phyloP scores from a whole-genome alignment of 208 protist genomes.

The Acanthamoeba triangularis region DNA sequence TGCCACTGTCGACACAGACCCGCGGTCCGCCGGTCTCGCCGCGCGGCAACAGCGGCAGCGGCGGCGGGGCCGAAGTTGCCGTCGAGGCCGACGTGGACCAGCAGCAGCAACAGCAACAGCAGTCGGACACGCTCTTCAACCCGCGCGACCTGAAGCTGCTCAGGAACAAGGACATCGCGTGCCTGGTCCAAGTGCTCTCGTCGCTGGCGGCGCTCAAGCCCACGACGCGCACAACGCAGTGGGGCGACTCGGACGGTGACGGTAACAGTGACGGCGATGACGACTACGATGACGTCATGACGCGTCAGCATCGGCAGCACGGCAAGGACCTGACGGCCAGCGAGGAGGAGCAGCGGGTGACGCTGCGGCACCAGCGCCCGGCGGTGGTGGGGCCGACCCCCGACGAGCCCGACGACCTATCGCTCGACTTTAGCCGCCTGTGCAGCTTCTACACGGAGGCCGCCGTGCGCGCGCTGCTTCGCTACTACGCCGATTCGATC shows the following conservation, averaged over 20 bases:
- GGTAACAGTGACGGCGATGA: neutral
- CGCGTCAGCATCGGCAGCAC: neutral
- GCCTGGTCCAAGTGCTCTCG: slow-evolving; percentile 1
- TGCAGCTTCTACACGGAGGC: slow-evolving; percentile 23
- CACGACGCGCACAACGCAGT: no score
- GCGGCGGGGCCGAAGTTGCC: neutral
- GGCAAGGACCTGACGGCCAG: neutral
- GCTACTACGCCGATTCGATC: neutral
- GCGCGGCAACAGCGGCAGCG: neutral
- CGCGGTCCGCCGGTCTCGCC: neutral
- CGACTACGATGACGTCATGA: neutral
- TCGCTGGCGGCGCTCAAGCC: neutral
- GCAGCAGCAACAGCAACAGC: neutral
- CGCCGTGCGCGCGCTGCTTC: slow-evolving; percentile 15
- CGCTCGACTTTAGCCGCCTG: slow-evolving; percentile 11
- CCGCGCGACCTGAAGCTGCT: slow-evolving; percentile 21
- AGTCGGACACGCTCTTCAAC: neutral
- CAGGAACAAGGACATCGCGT: slow-evolving; percentile 28
- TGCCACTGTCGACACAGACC: neutral
- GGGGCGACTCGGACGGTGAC: neutral
- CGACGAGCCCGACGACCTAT: neutral
- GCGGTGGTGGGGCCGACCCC: no score
- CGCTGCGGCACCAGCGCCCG: no score
- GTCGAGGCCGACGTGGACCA: neutral
- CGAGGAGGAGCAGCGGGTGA: neutral